A percentile compares a stretch with the other conserved stretches of the same genome.
These are phyloP conservation scores for Pythium monospermum DNA, from an alignment of 352 stramenopile species.

Conservation along the genomic window DNA sequence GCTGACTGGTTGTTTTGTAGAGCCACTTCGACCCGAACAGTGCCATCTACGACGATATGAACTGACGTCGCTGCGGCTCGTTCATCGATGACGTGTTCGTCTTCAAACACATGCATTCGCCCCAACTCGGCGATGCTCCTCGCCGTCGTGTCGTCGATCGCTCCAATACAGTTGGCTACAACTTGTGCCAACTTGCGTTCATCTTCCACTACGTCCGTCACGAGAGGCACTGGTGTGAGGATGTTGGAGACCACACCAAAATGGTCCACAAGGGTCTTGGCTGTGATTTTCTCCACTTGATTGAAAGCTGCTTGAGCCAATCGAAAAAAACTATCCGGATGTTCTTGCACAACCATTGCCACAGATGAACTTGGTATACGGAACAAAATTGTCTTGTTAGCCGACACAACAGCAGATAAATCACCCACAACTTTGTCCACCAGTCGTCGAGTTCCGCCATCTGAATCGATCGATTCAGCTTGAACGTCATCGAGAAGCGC, in stretches of 20 bases:
- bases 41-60: slow-evolving; percentile 57
- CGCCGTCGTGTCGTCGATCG: slow-evolving; percentile 4
- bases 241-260: slow-evolving; percentile 59
- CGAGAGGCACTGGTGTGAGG: slow-evolving; percentile 26
- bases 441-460: slow-evolving; percentile 19
- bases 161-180: slow-evolving; percentile 6
- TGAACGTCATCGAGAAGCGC: slow-evolving; percentile 39
- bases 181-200: background rate
- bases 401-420: slow-evolving; percentile 43
- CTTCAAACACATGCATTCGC: slow-evolving; percentile 3
- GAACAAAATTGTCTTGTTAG: slow-evolving; percentile 57
- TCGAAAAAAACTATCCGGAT: slow-evolving; percentile 71
- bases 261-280: slow-evolving; percentile 74
- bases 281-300: slow-evolving; percentile 81
- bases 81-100: slow-evolving; percentile 16
- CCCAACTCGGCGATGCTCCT: slow-evolving; percentile 7
- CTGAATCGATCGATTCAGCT: slow-evolving; percentile 18
- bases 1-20: slow-evolving; percentile 34
- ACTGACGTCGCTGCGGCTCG: slow-evolving; percentile 18
- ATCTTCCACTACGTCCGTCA: slow-evolving; percentile 8
- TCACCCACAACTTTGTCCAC: slow-evolving; percentile 46
- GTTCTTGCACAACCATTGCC: slow-evolving; percentile 40
- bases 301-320: slow-evolving; percentile 66
- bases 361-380: slow-evolving; percentile 52
- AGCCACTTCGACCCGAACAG: slow-evolving; percentile 46